Evolutionary conservation across 176 grass and related monocot genomes (phyloP), one percentile per base, ranked within the genome.

Genomic region (Rhipidocladum racemiflorum): DNA sequence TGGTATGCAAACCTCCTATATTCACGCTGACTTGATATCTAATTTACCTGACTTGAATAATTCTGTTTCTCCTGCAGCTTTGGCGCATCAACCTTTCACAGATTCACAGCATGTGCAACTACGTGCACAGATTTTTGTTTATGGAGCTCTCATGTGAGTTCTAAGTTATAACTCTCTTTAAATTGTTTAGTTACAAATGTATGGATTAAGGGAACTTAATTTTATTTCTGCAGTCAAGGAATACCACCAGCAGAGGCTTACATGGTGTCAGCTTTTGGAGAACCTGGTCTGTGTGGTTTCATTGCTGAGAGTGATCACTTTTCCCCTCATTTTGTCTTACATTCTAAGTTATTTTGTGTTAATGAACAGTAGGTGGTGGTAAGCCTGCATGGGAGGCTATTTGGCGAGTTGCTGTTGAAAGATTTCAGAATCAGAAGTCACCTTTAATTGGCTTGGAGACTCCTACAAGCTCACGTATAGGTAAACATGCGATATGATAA

Each of bases 141-240:
- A 97, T 76, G 97, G 97, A 80, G 94, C 97, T 76, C 89, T 99
- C 53, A 99, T 99, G 97, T 99, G 62, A 96, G 87, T 95, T 83
- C 17, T 48, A 74, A 95, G 87, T 95, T 80, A 8, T 29, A 74
- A 39, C 59, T 93, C 51, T 81, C 8, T 76, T 64, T 61, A 32
- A 61, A 5, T 49, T 50, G 43, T 50, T 73, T 72, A 55, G 28
- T 78, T 81, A 10, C 48, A 76, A 81, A 68, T 80, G 36, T 67
- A 9, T 78, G 12, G 21, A 68, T 16, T 74, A 39, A 45, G 76
- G 62, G 25, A 66, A 81, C 59, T 7, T 78, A 74, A 46, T 76
- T 90, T 83, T 88, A 42, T 87, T 78, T 88, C 46, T 81, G 56
- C 90, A 99, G 97, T 80, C 97, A 99, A 92, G 91, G 91, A 61